Evolutionary conservation across 2,329 filamentous ascomycete genomes (phyloP).

Genomic region (Endothia cerciana): DNA sequence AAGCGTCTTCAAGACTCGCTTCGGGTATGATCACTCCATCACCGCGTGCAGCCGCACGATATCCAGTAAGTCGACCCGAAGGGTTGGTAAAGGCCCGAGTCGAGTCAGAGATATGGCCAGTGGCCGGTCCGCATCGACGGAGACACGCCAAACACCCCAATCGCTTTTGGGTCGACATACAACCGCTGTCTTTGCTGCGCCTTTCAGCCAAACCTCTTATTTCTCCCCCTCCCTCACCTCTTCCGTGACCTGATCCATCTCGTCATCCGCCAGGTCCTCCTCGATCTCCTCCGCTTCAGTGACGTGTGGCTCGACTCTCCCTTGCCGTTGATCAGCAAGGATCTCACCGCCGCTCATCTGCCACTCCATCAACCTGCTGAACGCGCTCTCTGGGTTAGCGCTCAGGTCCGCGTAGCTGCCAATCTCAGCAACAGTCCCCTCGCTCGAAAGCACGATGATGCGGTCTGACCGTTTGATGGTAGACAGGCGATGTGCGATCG

Average conservation of each 20-base stretch:
- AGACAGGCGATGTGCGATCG: conserved; percentile 91
- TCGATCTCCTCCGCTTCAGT: conserved; percentile 17
- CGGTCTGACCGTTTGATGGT: conserved; percentile 96
- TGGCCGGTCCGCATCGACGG: background rate
- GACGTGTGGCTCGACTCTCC: conserved; percentile 2
- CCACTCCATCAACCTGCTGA: conserved; percentile 98
- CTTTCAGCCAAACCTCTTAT: background rate
- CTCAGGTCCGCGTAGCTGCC: conserved; percentile 82
- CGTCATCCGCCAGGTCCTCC: conserved; percentile 16
- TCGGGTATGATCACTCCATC: background rate
- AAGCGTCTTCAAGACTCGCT: background rate
- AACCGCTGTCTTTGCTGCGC: background rate
- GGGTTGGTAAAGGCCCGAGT: background rate
- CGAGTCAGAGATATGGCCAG: background rate
- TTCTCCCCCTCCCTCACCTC: conserved; percentile 10
- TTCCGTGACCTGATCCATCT: background rate
- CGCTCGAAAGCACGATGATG: conserved; percentile 86
- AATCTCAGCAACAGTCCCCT: conserved; percentile 89
- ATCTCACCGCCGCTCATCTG: conserved; percentile 86
- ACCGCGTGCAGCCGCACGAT: background rate
- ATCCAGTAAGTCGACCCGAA: background rate
- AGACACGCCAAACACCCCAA: background rate
- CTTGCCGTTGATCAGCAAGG: background rate
- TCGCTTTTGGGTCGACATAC: background rate
- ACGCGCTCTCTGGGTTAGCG: conserved; percentile 75